Evolutionary conservation across 2,329 filamentous ascomycete genomes (phyloP), one percentile per base, ranked within the genome.

Genomic region (Colletotrichum graminicola): DNA sequence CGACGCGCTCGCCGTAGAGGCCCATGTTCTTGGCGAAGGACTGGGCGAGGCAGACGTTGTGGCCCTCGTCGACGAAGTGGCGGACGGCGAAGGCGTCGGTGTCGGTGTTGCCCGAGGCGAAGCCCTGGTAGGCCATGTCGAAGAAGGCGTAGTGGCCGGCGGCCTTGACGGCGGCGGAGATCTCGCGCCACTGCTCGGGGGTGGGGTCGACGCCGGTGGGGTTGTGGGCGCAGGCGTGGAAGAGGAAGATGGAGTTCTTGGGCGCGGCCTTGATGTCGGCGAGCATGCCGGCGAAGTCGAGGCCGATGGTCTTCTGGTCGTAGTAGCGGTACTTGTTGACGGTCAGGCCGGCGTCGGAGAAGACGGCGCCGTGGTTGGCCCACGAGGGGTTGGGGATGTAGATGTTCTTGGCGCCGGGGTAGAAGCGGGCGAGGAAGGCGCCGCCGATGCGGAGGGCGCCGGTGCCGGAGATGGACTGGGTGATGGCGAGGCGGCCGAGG

Each of bases 11-110:
- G 81, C 96, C 96, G 82, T 99, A 98, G 74, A 99, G 93, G 85
- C 96, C 96, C 95, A 99, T 98, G 90, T 99, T 99, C 92, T 98
- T 98, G 82, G 95, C 95, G 83, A 98, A 98, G 65, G 93, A 96
- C 87, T 98, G 95, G 78, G 93, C 92, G 74, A 98, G 90, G 80
- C 91, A 91, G 80, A 96, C 90, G 80, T 94, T 90, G 87, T 97
- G 94, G 78, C 95, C 95, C 85, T 98, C 87, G 85, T 94, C 89
- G 81, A 98, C 91, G 82, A 99, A 99, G 88, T 98, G 88, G 76
- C 96, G 91, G 76, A 98, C 89, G 73, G 96, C 94, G 81, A 95
- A 98, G 75, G 96, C 96, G 81, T 99, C 95, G 83, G 91, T 91
- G 87, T 97, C 90, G 75, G 93, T 96, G 84, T 97, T 90, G 76